Evolutionary conservation across 805 yeast species (phyloP).

Genomic region (Lipomyces mesembrius): DNA sequence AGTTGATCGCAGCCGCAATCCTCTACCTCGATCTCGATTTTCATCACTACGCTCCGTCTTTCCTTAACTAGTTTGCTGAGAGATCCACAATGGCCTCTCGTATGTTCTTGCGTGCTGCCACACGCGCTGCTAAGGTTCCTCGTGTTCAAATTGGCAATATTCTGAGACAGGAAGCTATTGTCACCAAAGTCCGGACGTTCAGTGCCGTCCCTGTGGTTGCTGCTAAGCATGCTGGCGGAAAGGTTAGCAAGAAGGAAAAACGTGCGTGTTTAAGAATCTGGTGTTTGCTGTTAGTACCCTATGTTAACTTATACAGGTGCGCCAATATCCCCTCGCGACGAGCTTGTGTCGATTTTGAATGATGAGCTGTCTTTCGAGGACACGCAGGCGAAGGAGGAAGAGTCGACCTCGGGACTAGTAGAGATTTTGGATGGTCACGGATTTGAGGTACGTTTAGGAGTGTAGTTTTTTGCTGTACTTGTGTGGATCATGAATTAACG

Average conservation of each 20-base stretch:
- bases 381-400: conserved; percentile 17
- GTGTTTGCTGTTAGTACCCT: neutral
- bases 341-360: conserved; percentile 14
- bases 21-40: neutral
- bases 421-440: conserved; percentile 14
- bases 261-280: neutral
- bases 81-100: conserved; percentile 22
- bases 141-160: neutral
- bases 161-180: conserved; percentile 7
- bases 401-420: conserved; percentile 1
- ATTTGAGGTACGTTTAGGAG: conserved; percentile 2
- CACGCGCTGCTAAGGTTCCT: conserved; percentile 8
- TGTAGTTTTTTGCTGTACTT: neutral
- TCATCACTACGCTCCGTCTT: neutral
- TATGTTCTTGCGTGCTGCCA: conserved; percentile 12
- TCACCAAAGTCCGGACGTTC: conserved; percentile 12
- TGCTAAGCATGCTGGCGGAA: neutral
- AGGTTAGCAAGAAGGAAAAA: conserved; percentile 7
- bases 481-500: neutral
- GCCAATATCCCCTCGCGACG: neutral
- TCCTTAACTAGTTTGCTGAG: neutral
- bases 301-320: neutral
- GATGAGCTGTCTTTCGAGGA: conserved; percentile 26
- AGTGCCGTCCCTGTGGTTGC: conserved; percentile 9
- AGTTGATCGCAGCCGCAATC: neutral